phyloP scores from a whole-genome alignment of 371 early-diverging fungal genomes.

The Mortierella sp. region DNA sequence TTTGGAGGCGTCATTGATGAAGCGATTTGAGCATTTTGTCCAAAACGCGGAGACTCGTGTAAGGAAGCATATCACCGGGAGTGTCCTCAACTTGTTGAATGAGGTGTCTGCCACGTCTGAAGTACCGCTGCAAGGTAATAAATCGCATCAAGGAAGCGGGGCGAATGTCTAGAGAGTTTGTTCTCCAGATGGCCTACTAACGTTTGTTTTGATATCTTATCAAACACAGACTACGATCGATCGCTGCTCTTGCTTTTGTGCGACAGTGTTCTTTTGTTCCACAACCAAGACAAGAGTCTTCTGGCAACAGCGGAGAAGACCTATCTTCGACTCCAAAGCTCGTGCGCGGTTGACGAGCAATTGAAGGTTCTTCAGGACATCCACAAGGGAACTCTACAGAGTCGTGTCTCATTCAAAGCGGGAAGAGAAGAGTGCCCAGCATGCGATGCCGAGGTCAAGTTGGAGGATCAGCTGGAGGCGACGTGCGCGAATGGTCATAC shows the following conservation, averaged over 20 bases:
- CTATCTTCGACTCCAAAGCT: constrained; percentile 17
- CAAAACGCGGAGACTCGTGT: constrained; percentile 10
- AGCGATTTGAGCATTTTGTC: constrained; percentile 10
- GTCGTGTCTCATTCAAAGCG: background rate
- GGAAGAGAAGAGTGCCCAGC: constrained; percentile 50
- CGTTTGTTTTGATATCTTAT: too few relatives aligned
- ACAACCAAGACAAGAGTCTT: constrained; percentile 19
- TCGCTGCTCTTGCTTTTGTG: constrained; percentile 32
- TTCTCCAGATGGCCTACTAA: background rate
- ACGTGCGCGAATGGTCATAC: constrained; percentile 37
- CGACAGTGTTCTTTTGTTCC: constrained; percentile 46
- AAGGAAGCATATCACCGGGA: constrained; percentile 21
- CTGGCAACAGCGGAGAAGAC: constrained; percentile 30
- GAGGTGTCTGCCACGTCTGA: constrained; percentile 3
- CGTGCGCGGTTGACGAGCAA: constrained; percentile 28
- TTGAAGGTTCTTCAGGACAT: constrained; percentile 23
- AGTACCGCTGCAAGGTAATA: background rate
- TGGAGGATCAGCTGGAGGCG: constrained; percentile 22
- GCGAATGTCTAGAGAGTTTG: background rate
- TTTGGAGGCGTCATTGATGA: background rate
- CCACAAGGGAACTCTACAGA: background rate
- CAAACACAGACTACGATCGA: constrained; percentile 26
- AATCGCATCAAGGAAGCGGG: background rate
- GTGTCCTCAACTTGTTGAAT: constrained; percentile 21
- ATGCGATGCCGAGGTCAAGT: constrained; percentile 29